A percentile compares a stretch with the other conserved stretches of the same genome.
Evolutionary conservation across 108 stramenopile species (phyloP).

Genomic region (Skeletonema marinoi): DNA sequence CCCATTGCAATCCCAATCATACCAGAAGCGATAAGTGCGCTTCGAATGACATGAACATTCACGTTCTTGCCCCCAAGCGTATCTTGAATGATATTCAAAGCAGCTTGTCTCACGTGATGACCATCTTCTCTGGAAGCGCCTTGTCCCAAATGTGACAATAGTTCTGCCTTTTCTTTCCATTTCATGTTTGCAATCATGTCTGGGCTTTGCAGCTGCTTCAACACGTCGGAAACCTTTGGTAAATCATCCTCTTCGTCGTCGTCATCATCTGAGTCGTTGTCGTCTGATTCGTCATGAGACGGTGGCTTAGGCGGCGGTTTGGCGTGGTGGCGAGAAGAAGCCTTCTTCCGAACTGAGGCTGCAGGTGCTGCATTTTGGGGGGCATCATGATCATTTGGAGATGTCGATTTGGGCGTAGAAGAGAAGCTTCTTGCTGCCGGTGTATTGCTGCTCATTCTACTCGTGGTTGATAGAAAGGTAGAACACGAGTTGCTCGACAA

Average conservation of each 20-base stretch:
- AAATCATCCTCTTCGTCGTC: constrained; percentile 33
- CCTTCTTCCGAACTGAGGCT: constrained; percentile 1
- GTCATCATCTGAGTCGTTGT: constrained; percentile 27
- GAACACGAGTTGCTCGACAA: constrained; percentile 54
- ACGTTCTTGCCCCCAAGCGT: constrained; percentile 57
- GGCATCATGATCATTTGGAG: background rate
- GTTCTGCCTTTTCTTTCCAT: constrained; percentile 68
- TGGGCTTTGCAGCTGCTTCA: constrained; percentile 55
- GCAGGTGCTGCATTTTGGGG: background rate
- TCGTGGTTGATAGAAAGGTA: constrained; percentile 47
- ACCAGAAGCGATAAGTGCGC: constrained; percentile 51
- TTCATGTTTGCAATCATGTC: constrained; percentile 45
- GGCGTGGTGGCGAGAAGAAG: background rate
- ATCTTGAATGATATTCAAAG: constrained; percentile 53
- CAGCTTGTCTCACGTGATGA: constrained; percentile 15
- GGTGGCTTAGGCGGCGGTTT: background rate
- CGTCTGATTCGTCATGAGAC: constrained; percentile 10
- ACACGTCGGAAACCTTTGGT: constrained; percentile 35
- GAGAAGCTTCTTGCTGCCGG: background rate
- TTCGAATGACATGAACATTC: constrained; percentile 61
- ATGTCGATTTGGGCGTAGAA: constrained; percentile 14
- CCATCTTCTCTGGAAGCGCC: constrained; percentile 41
- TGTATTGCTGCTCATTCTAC: background rate
- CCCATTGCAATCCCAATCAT: constrained; percentile 60
- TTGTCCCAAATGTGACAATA: constrained; percentile 55